Percentiles rank a stretch among this genome's conserved stretches.
Evolutionary conservation across 2,329 filamentous ascomycete genomes (phyloP).

Genomic region (Exophiala calicioides): DNA sequence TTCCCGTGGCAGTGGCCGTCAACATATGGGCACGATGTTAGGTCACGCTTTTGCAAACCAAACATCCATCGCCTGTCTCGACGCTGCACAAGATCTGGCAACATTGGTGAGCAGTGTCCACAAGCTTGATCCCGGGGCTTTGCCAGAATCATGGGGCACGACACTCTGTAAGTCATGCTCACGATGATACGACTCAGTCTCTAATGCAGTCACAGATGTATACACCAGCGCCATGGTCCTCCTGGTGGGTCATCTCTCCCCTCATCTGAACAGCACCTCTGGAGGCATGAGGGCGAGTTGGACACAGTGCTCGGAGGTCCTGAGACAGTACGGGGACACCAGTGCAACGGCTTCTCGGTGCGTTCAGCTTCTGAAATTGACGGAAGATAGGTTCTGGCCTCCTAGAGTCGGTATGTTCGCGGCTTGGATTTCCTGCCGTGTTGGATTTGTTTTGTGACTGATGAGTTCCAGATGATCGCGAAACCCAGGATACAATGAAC

Average conservation of each 20-base stretch:
- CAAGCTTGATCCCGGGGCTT: not conserved
- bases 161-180: constrained; percentile 3
- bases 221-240: constrained; percentile 7
- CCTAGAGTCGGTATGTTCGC: too few relatives aligned
- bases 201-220: constrained; percentile 1
- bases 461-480: too few relatives aligned
- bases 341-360: not conserved
- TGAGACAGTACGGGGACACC: not conserved
- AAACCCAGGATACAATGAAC: too few relatives aligned
- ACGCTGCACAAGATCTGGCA: constrained; percentile 5
- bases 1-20: too few relatives aligned
- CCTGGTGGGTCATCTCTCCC: constrained; percentile 1
- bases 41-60: too few relatives aligned
- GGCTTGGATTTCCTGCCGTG: too few relatives aligned
- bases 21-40: too few relatives aligned
- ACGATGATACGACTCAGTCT: not conserved
- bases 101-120: not conserved
- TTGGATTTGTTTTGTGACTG: too few relatives aligned
- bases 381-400: too few relatives aligned
- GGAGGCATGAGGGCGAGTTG: not conserved
- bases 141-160: constrained; percentile 4
- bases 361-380: not conserved
- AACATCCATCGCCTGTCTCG: not conserved
- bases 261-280: not conserved
- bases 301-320: not conserved